Base-by-base conservation (phyloP, 164 flowering plant species). In the Hamamelis virginiana region DNA sequence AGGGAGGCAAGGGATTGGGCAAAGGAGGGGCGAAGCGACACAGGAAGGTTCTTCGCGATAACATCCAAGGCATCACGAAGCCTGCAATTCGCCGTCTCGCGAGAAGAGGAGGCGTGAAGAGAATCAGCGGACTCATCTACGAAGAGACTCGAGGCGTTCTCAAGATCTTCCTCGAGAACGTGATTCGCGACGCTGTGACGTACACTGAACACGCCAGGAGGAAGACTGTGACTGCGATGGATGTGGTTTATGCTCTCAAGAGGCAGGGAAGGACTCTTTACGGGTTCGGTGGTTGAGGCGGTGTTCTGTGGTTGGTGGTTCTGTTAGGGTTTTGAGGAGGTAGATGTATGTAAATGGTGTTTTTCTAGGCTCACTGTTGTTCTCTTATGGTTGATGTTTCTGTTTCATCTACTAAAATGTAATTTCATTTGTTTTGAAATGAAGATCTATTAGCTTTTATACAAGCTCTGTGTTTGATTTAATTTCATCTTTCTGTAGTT, bases 171-270 rank as follows among this genome's bases (percentile, higher is more conserved):
- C 66, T 71, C 26, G 74, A 71, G 63, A 71, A 71, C 21, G 74
- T 71, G 11, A 71, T 71, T 48, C 68, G 74, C 13, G 74, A 71
- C 26, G 74, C 74, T 9, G 74, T 71, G n/a, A 71, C 74, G 0
- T 71, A 71, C 64, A 71, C 74, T 5, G 74, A 71, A 64, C 74
- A 71, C 64, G 74, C 74, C 19, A 26, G 75, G 28, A 47, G 75
- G 13, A 72, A 72, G 70, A 72, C 75, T 4, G 75, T 72, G 21
- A 72, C 75, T 38, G 75, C 75, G 15, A 72, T 72, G 75, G 75
- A 72, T 28, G 75, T 72, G 2, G 75, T 72, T 0, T 72, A 72
- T 8, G 75, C 75, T 9, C 70, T 72, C 52, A 72, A 72, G 61
- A 72, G 75, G 65, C 74, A 71, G 63, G 74, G 74, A 2, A 64